These are phyloP conservation scores for Gentiana dahurica DNA, from an alignment of 257 asterid genomes.

Conservation along the genomic window DNA sequence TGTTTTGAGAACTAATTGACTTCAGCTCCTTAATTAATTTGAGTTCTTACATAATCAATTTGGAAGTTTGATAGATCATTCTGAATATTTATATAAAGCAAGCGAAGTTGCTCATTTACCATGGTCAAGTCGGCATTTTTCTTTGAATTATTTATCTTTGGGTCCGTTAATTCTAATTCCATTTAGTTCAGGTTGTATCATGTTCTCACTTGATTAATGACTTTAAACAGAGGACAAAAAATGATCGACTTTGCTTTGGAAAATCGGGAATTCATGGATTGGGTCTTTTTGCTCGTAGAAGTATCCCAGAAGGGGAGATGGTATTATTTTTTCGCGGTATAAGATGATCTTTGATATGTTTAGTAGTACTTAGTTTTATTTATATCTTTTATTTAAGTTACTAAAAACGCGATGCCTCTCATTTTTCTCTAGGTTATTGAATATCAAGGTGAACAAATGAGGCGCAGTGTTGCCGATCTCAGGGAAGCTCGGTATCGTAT, in stretches of 20 bases:
- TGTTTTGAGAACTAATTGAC: too few species aligned
- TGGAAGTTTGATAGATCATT: too few species aligned
- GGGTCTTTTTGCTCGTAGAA: conserved; percentile 89
- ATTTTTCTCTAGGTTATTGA: conserved; percentile 69
- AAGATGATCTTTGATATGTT: too few species aligned
- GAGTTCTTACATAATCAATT: too few species aligned
- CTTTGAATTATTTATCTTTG: too few species aligned
- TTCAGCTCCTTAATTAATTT: too few species aligned
- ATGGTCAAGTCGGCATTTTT: too few species aligned
- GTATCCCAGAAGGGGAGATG: conserved; percentile 93
- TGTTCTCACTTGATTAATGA: conserved; percentile 3
- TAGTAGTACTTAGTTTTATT: not conserved
- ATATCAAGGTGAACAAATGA: conserved; percentile 96
- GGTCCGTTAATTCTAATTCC: too few species aligned
- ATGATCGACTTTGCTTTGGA: conserved; percentile 87
- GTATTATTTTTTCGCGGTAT: conserved; percentile 17
- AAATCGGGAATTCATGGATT: conserved; percentile 89
- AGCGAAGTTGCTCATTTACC: too few species aligned
- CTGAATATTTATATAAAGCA: too few species aligned
- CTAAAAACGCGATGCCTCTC: not conserved
- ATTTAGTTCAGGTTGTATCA: too few species aligned
- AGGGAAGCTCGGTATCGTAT: conserved; percentile 82
- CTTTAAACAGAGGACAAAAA: conserved; percentile 59
- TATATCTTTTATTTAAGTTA: not conserved
- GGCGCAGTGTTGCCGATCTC: conserved; percentile 89